Evolutionary conservation across 1,284 basidiomycete species (phyloP).

Genomic region (Xanthoconium separans): DNA sequence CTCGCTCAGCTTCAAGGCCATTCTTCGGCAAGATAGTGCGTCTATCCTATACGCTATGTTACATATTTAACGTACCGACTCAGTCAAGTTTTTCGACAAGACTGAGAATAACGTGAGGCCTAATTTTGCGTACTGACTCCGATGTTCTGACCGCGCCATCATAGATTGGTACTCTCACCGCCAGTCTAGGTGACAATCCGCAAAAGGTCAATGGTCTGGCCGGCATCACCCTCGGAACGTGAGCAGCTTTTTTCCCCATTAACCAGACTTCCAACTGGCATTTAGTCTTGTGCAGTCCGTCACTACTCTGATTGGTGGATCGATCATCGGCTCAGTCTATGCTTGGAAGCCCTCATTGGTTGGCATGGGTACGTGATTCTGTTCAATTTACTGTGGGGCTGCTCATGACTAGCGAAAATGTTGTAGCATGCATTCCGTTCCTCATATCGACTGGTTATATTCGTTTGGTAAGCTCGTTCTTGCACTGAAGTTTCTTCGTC

Average conservation of each 20-base stretch:
- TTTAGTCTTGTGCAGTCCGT: slow-evolving; percentile 74
- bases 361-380: slow-evolving; percentile 53
- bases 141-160: background rate
- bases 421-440: slow-evolving; percentile 78
- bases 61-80: slow-evolving; percentile 6
- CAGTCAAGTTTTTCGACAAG: slow-evolving; percentile 85
- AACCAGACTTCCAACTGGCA: background rate
- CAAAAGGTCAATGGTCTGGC: slow-evolving; percentile 91
- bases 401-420: slow-evolving; percentile 24
- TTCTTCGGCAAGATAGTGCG: slow-evolving; percentile 81
- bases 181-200: slow-evolving; percentile 84
- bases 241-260: slow-evolving; percentile 16
- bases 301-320: slow-evolving; percentile 76
- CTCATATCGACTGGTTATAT: slow-evolving; percentile 86
- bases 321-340: slow-evolving; percentile 76
- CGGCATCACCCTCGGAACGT: slow-evolving; percentile 83
- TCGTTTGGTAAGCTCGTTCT: slow-evolving; percentile 59
- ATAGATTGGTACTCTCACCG: slow-evolving; percentile 80
- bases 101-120: slow-evolving; percentile 69
- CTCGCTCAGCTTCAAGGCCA: slow-evolving; percentile 67
- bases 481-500: background rate
- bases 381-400: slow-evolving; percentile 4
- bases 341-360: slow-evolving; percentile 83
- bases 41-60: background rate
- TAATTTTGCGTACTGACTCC: slow-evolving; percentile 52